Percentiles rank a stretch among this genome's conserved stretches.
Evolutionary conservation across 2,329 filamentous ascomycete genomes (phyloP).

Genomic region (Colletotrichum agaves): DNA sequence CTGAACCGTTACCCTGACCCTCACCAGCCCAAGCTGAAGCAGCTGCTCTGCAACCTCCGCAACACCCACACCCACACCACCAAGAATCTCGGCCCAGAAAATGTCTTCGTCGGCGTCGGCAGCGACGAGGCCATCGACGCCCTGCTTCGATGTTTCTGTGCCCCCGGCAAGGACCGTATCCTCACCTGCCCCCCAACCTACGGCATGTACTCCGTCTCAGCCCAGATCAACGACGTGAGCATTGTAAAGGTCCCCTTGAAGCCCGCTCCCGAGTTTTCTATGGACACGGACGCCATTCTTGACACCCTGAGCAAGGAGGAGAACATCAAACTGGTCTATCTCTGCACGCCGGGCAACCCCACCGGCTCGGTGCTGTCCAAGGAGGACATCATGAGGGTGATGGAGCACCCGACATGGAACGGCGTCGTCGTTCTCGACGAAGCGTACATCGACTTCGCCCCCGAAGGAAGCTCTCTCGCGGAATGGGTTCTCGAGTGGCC

Average conservation of each 20-base stretch:
- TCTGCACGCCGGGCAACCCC: slow-evolving; percentile 96
- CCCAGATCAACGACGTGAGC: slow-evolving; percentile 90
- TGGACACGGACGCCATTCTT: slow-evolving; percentile 77
- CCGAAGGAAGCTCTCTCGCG: slow-evolving; percentile 79
- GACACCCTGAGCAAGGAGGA: slow-evolving; percentile 67
- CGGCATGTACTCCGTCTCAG: slow-evolving; percentile 97
- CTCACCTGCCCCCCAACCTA: slow-evolving; percentile 97
- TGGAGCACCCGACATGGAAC: slow-evolving; percentile 93
- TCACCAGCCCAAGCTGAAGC: slow-evolving; percentile 89
- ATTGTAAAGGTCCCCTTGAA: slow-evolving; percentile 89
- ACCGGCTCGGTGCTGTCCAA: slow-evolving; percentile 84
- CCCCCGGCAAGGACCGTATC: slow-evolving; percentile 87
- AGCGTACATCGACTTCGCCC: slow-evolving; percentile 94
- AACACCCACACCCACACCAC: slow-evolving; percentile 85
- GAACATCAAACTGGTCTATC: slow-evolving; percentile 86
- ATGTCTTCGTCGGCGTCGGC: slow-evolving; percentile 94
- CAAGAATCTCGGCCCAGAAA: slow-evolving; percentile 78
- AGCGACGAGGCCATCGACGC: slow-evolving; percentile 98
- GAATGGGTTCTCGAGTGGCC: slow-evolving; percentile 94
- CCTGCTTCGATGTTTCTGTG: slow-evolving; percentile 91
- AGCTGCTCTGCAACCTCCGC: slow-evolving; percentile 85
- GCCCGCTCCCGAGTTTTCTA: slow-evolving; percentile 75
- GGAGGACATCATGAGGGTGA: slow-evolving; percentile 75
- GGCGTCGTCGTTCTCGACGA: slow-evolving; percentile 94
- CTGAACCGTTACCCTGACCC: slow-evolving; percentile 97